Evolutionary conservation across 2,329 filamentous ascomycete genomes (phyloP), one percentile per base, ranked within the genome.

Genomic region (Onygenales sp.): DNA sequence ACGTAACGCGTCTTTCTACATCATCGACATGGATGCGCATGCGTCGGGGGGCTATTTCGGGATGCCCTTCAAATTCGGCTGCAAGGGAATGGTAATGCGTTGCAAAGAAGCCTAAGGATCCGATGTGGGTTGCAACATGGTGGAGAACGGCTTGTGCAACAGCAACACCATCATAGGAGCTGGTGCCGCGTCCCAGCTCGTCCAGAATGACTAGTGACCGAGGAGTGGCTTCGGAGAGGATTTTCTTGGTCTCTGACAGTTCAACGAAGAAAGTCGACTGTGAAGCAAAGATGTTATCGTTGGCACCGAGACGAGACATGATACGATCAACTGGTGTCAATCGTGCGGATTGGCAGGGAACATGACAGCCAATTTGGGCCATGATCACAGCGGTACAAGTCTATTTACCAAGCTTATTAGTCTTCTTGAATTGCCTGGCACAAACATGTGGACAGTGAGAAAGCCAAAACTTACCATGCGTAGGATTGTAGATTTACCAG

Each of bases 251-350:
- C 69, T 98, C 93, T 0, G 90, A 91, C 2, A 98, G 76, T 70
- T 98, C 93, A 32, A 98, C 92, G 65, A 98, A 97, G 77, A 98
- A 98, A 2, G 93, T 98, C 11, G 88, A 95, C 69, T 98, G 93
- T 0, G 92, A 88, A 1, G 92, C 93, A 66, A 98, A 97, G 62
- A 98, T 98, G 70, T 97, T 97, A 81, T 98, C 93, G 64, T 97
- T 95, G 47, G 93, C 93, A 8, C 93, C 93, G 0, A 98, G 82
- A 45, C 93, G 88, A 8, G 92, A 97, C 93, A 98, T 98, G 75
- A 98, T 97, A 52, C 93, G 88, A 67, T 98, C 93, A 2, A 95
- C 84, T 0, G 93, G 92, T 0, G 92, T 97, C 44, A 98, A 78
- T 2, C 80, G 83, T 1, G 93, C 93, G 2, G 84, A 88, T 14